Evolutionary conservation across 805 yeast species (phyloP), one percentile per base, ranked within the genome.

Genomic region (Pichia paraexigua): DNA sequence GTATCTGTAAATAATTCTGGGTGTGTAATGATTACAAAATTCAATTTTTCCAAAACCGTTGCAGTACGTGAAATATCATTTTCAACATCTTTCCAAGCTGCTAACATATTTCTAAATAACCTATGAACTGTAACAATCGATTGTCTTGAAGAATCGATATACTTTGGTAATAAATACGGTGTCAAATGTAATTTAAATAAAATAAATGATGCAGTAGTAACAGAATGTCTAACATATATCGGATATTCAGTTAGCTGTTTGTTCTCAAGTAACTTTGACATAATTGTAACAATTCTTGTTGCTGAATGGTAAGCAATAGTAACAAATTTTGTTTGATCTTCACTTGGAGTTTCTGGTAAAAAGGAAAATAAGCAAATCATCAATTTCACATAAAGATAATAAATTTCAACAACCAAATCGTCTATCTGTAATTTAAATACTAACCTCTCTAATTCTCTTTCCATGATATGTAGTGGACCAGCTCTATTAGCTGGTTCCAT

Each of bases 61-160:
- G 97, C 97, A 0, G 95, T 87, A 65, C 97, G 76, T 2, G 95
- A 84, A 32, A 91, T 85, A 67, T 91, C 97, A 68, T 88, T 90
- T 54, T 88, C 88, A 41, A 90, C 86, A 47, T 85, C 86, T 56
- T 87, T 83, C 97, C 97, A 91, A 8, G 95, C 91, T 4, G 94
- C 83, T 40, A 89, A 72, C 67, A 92, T 90, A 63, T 91, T 91
- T 67, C 97, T 76, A 64, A 81, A 87, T 44, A 90, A 70, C 63
- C 97, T 74, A 66, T 91, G 97, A 2, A 89, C 95, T 0, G 97
- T 91, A 15, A 91, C 97, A 60, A 91, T 87, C 5, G 95, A 86
- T 66, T 91, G 97, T 57, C 97, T 77, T 1, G 96, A 91, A 30
- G 95, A 85, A 60, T 89, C 95, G 42, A 88, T 80, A 62, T 83